Base-by-base conservation (phyloP, 140 eudicot species). In the Oenanthe javanica region DNA sequence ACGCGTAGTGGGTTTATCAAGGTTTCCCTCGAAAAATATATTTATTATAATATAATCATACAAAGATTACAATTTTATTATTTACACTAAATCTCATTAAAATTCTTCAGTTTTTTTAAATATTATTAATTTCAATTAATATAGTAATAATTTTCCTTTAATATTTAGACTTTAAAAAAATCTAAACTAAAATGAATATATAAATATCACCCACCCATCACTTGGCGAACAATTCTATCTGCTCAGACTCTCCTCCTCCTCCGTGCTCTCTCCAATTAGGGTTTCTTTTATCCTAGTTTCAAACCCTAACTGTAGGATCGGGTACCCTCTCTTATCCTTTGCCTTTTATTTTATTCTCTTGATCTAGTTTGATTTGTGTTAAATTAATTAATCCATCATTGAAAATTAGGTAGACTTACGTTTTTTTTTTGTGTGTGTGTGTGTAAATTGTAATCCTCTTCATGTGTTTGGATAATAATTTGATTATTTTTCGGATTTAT, bases 281-380 rank as follows among this genome's bases (percentile, higher is more conserved):
- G 91, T 85, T 85, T 82, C 83, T 74, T 67, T 47, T 6, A 78
- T 63, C 40, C 46, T 9, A 74, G 38, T 42, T 71, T 78, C 48
- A 83, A 88, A 84, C 89, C 94, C 90, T 86, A 81, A 83, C 82
- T 52, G 12, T 72, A 83, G 86, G 92, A 86, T 66, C 92, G 82
- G 90, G 95, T 90, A 48, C 21, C 42, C 36, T 72, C 18, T 72
- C 4, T 21, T n/a, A 21, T 19, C 31, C 12, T 61, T 23, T 23
- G 11, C 1, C 7, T 12, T 43, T 18, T 7, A 21, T n/a, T 25
- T n/a, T 9, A 12, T 12, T 23, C 59, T 74, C 15, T 48, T 9
- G 59, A 72, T 72, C 50, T 72, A 4, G 4, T 72, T 43, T 6
- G 1, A 12, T 73, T 73, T 70, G 5, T 5, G 77, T 19, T 54